Evolutionary conservation across 371 early-diverging fungal species (phyloP).

Genomic region (Mucor sp.): DNA sequence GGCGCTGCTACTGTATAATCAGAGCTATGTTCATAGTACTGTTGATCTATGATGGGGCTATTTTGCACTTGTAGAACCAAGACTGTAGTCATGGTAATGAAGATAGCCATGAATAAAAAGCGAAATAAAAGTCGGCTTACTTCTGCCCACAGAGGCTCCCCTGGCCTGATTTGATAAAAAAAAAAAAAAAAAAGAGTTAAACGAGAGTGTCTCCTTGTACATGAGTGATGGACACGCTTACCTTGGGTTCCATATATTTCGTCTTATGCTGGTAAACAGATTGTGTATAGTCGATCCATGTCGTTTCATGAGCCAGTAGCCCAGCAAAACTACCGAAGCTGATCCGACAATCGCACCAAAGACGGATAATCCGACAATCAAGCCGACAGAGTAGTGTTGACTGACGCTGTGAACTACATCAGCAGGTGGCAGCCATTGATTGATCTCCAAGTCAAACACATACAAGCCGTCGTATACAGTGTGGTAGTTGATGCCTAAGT

Average conservation of each 20-base stretch:
- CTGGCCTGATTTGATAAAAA: constrained; percentile 17
- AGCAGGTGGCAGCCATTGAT: constrained; percentile 20
- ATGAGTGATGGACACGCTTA: not conserved
- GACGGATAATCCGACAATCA: constrained; percentile 7
- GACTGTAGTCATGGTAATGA: constrained; percentile 18
- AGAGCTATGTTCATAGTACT: constrained; percentile 15
- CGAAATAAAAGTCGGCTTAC: constrained; percentile 25
- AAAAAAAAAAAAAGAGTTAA: too few species aligned
- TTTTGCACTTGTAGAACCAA: constrained; percentile 30
- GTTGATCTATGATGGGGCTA: constrained; percentile 40
- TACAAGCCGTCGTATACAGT: constrained; percentile 37
- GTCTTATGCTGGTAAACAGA: not conserved
- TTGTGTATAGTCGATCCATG: not conserved
- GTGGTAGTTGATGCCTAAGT: constrained; percentile 34
- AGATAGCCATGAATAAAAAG: constrained; percentile 17
- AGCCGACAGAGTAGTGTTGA: not conserved
- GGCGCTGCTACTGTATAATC: constrained; percentile 29
- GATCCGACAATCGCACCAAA: constrained; percentile 4
- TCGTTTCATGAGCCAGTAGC: constrained; percentile 3
- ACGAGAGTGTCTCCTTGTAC: too few species aligned
- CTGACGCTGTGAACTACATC: not conserved
- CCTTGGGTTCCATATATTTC: constrained; percentile 34
- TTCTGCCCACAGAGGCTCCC: constrained; percentile 44
- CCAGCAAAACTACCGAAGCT: not conserved
- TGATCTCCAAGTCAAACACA: constrained; percentile 21